Conservation (phyloP, 805 yeast species). For the Cyberlindnera americana region DNA sequence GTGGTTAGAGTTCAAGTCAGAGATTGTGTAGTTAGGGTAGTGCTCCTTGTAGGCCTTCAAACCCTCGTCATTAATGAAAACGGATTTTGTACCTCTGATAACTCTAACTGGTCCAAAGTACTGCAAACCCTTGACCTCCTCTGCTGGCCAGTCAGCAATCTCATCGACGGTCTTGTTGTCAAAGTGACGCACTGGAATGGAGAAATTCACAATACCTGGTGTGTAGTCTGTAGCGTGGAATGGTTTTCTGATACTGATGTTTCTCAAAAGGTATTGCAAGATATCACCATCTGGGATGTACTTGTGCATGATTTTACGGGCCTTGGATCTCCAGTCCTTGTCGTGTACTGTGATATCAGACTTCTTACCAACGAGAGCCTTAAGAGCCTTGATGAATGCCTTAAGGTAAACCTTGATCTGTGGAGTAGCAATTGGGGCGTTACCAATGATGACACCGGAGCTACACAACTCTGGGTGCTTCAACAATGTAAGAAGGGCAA, state of each 20-base stretch:
- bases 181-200: constrained; percentile 29
- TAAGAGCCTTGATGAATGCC: constrained; percentile 37
- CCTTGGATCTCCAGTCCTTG: constrained; percentile 28
- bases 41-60: constrained; percentile 22
- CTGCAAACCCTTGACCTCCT: constrained; percentile 18
- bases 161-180: constrained; percentile 22
- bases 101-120: constrained; percentile 38
- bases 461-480: constrained; percentile 36
- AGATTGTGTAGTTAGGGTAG: constrained; percentile 28
- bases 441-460: constrained; percentile 43
- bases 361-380: constrained; percentile 33
- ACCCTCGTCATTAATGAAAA: constrained; percentile 34
- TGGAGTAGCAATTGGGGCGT: constrained; percentile 36
- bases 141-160: constrained; percentile 32
- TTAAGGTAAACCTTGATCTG: constrained; percentile 33
- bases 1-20: constrained; percentile 28
- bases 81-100: constrained; percentile 37
- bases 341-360: constrained; percentile 22
- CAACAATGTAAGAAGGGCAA: constrained; percentile 42
- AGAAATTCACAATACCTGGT: constrained; percentile 29
- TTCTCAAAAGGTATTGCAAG: constrained; percentile 36
- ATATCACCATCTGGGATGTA: constrained; percentile 24
- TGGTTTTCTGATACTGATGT: constrained; percentile 30
- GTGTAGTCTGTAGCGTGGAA: constrained; percentile 21
- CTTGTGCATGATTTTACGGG: constrained; percentile 18